phyloP scores from a whole-genome alignment of 108 stramenopile species.

The Nitzschia sp. region DNA sequence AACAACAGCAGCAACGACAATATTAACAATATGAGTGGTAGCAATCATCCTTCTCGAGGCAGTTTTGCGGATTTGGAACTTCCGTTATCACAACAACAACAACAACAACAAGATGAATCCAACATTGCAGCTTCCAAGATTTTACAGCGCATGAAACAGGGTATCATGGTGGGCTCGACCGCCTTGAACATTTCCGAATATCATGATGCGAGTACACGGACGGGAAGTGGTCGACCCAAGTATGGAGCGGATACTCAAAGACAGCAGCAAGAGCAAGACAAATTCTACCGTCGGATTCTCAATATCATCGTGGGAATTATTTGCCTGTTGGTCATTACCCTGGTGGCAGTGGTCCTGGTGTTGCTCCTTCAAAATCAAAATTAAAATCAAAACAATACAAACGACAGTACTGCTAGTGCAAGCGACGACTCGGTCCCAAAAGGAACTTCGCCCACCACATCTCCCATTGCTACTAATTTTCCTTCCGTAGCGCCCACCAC shows the following conservation, averaged over 20 bases:
- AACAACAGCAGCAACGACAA: background rate
- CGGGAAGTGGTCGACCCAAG: background rate
- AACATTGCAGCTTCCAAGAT: background rate
- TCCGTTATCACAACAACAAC: background rate
- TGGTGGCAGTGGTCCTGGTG: background rate
- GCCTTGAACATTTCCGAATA: background rate
- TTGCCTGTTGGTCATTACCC: background rate
- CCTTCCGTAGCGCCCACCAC: too few relatives aligned
- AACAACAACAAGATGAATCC: background rate
- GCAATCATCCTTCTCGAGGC: background rate
- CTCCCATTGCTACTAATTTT: too few relatives aligned
- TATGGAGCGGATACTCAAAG: background rate
- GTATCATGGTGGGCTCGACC: background rate
- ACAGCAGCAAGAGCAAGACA: background rate
- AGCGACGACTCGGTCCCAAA: too few relatives aligned
- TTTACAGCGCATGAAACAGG: conserved; percentile 5
- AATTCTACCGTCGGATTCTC: background rate
- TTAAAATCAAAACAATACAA: too few relatives aligned
- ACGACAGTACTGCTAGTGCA: too few relatives aligned
- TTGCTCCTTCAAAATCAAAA: background rate
- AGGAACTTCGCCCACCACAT: too few relatives aligned
- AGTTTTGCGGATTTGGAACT: background rate
- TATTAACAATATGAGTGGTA: background rate
- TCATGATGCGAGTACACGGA: background rate
- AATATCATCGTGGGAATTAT: background rate